Evolutionary conservation across 2,329 filamentous ascomycete species (phyloP), one percentile per base, ranked within the genome.

Genomic region (Exophiala mesophila): DNA sequence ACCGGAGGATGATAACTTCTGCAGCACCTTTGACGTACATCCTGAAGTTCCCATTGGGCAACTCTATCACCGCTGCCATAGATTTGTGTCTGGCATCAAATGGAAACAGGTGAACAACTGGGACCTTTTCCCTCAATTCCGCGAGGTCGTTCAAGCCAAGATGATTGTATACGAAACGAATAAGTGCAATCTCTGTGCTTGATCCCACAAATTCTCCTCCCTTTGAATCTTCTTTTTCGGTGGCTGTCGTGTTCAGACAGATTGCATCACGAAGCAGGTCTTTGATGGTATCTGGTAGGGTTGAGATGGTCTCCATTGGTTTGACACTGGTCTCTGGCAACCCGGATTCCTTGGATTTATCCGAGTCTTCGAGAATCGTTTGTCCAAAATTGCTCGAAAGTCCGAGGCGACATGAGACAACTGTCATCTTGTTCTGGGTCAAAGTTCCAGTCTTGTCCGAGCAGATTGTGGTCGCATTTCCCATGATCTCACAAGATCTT

Each of bases 131-230:
- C 15, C 83, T 72, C 54, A 80, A 80, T 47, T 80, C 71, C 33
- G 67, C 67, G 10, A 85, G 63, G 1, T 73, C 69, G 4, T 75
- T 76, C 69, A 88, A 79, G 30, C 73, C 82, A 9, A 88, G 67
- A 55, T 78, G 69, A 36, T 83, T 77, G 36, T 75, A 72, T 15
- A 81, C 80, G 57, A 87, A 86, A 16, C 72, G 69, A n/a, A 88
- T 71, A 9, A 88, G 69, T 15, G 84, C 83, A 3, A 82, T 86
- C 59, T 88, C 84, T 0, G 84, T 88, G 63, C 87, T 88, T 3
- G 83, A 87, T 21, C 84, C 84, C 48, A 88, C 73, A 53, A 85
- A 88, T 0, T 73, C 67, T 20, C 61, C 64, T n/a, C 71, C 68
- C 21, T 79, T 80, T 29, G 80, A 72, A 29, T 77, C 71, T 30